Conservation (phyloP, 2,329 filamentous ascomycete species). For the Talaromyces islandicus region DNA sequence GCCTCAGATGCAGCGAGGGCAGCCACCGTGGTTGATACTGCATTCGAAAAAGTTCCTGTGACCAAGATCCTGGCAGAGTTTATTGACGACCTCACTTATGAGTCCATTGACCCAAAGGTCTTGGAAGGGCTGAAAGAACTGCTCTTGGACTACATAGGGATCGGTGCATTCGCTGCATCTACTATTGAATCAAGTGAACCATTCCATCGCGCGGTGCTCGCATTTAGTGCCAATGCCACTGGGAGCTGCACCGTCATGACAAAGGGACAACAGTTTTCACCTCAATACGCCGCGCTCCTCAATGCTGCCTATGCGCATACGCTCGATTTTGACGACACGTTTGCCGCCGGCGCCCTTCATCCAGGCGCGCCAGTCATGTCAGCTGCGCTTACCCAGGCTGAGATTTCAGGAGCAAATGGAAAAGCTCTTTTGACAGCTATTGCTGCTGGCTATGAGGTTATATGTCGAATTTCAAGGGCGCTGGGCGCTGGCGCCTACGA, state of each 20-base stretch:
- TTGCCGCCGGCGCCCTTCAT: constrained; percentile 37
- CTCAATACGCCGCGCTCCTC: constrained; percentile 36
- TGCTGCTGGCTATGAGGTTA: constrained; percentile 30
- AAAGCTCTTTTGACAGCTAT: constrained; percentile 26
- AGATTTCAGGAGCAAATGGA: constrained; percentile 16
- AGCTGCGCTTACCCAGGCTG: constrained; percentile 24
- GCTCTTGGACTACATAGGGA: background rate
- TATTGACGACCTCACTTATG: background rate
- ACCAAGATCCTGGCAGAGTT: background rate
- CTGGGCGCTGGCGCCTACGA: constrained; percentile 28
- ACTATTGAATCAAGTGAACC: background rate
- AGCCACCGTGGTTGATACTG: too few species aligned
- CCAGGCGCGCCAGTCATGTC: constrained; percentile 31
- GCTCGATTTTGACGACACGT: constrained; percentile 43
- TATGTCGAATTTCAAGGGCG: constrained; percentile 21
- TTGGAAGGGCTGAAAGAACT: background rate
- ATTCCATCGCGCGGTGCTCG: background rate
- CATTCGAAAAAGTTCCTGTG: background rate
- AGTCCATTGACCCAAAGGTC: background rate
- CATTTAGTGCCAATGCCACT: background rate
- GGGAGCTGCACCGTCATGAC: background rate
- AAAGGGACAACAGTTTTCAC: constrained; percentile 6
- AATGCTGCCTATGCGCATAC: constrained; percentile 40
- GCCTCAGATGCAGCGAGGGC: too few species aligned
- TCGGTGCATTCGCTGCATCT: background rate